Evolutionary conservation across 805 yeast genomes (phyloP).

Genomic region (Soucietia sequanensis): DNA sequence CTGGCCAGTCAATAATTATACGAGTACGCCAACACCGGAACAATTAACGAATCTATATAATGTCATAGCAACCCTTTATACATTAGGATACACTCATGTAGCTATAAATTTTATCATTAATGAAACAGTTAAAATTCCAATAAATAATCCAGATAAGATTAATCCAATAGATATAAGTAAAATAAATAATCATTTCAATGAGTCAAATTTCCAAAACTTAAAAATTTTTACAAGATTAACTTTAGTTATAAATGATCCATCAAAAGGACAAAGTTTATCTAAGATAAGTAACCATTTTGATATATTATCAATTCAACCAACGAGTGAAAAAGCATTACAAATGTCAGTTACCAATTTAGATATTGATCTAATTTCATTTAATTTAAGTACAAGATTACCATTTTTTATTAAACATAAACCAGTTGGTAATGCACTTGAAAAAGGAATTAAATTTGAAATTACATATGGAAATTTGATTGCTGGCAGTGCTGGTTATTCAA

Average conservation of each 20-base stretch:
- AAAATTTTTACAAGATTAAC: slow-evolving; percentile 69
- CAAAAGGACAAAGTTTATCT: slow-evolving; percentile 65
- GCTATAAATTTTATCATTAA: slow-evolving; percentile 68
- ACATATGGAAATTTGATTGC: slow-evolving; percentile 58
- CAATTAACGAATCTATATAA: slow-evolving; percentile 48
- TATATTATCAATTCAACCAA: slow-evolving; percentile 77
- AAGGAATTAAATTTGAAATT: slow-evolving; percentile 83
- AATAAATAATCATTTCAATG: slow-evolving; percentile 14
- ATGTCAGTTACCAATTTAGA: slow-evolving; percentile 74
- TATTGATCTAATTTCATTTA: slow-evolving; percentile 76
- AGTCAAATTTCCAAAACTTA: slow-evolving; percentile 29
- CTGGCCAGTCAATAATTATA: slow-evolving; percentile 62
- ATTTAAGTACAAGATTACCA: slow-evolving; percentile 63
- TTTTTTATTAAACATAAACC: slow-evolving; percentile 80
- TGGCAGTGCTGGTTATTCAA: slow-evolving; percentile 29
- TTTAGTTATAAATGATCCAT: slow-evolving; percentile 69
- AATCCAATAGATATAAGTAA: slow-evolving; percentile 44
- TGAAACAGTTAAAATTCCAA: slow-evolving; percentile 54
- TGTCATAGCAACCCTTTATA: slow-evolving; percentile 51
- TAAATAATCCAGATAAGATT: slow-evolving; percentile 41
- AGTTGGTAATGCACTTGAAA: slow-evolving; percentile 75
- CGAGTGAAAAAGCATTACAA: slow-evolving; percentile 74
- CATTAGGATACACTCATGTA: slow-evolving; percentile 69
- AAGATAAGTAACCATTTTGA: slow-evolving; percentile 59
- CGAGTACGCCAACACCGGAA: slow-evolving; percentile 34